Evolutionary conservation across 2,329 filamentous ascomycete species (phyloP).

Genomic region (Claviceps fusiformis): DNA sequence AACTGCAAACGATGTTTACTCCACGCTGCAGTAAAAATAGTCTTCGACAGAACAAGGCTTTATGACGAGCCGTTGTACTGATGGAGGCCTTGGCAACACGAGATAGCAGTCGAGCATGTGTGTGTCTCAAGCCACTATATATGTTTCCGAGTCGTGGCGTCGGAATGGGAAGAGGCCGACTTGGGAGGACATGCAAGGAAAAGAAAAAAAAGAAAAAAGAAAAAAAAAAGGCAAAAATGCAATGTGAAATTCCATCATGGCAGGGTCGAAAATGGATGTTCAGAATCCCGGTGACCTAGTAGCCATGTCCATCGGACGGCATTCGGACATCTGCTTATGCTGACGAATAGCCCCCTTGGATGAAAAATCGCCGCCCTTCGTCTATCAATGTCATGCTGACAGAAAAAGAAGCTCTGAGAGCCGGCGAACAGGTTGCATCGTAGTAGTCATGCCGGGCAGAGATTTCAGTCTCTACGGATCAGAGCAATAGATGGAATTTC

Average conservation of each 20-base stretch:
- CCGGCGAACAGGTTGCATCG: neutral
- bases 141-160: slow-evolving; percentile 2
- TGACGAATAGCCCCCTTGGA: neutral
- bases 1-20: neutral
- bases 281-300: neutral
- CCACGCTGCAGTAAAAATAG: neutral
- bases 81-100: slow-evolving; percentile 1
- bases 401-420: neutral
- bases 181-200: neutral
- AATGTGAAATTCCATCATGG: neutral
- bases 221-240: neutral
- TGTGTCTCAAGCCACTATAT: slow-evolving; percentile 7
- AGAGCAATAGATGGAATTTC: neutral
- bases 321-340: slow-evolving; percentile 1
- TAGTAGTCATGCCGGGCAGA: neutral
- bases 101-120: neutral
- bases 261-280: neutral
- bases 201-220: neutral
- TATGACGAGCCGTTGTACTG: neutral
- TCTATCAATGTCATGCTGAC: slow-evolving; percentile 1
- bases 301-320: neutral
- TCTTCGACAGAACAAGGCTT: neutral
- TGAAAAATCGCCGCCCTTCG: neutral
- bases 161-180: neutral
- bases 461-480: neutral